phyloP scores from a whole-genome alignment of 1,139 yeast genomes.

The Diutina scorzettiae region DNA sequence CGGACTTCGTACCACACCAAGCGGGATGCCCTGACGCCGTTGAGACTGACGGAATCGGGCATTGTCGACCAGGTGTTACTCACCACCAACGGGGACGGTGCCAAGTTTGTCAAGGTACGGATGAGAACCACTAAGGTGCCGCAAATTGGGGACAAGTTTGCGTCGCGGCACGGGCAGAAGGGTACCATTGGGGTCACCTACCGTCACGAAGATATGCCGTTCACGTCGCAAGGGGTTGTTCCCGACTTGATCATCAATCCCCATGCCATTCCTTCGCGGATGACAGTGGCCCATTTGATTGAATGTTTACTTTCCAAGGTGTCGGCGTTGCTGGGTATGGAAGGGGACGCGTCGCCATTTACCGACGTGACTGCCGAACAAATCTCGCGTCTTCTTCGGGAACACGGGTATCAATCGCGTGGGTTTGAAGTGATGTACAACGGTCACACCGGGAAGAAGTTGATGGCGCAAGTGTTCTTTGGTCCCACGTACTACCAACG shows the following conservation, averaged over 20 bases:
- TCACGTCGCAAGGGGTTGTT: slow-evolving; percentile 89
- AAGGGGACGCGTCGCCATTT: slow-evolving; percentile 98
- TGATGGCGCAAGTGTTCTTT: slow-evolving; percentile 96
- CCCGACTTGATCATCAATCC: slow-evolving; percentile 97
- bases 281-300: slow-evolving; percentile 99
- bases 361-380: slow-evolving; percentile 98
- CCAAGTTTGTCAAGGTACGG: slow-evolving; percentile 93
- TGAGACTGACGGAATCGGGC: slow-evolving; percentile 95
- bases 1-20: slow-evolving; percentile 96
- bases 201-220: slow-evolving; percentile 98
- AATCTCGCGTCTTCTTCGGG: slow-evolving; percentile 78
- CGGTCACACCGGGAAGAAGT: slow-evolving; percentile 96
- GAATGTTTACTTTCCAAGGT: slow-evolving; percentile 95
- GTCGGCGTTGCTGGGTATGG: slow-evolving; percentile 87
- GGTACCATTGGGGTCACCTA: slow-evolving; percentile 99
- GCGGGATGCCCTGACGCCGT: slow-evolving; percentile 96
- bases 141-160: slow-evolving; percentile 98
- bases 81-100: slow-evolving; percentile 96
- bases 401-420: slow-evolving; percentile 94
- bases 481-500: slow-evolving; percentile 99
- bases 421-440: slow-evolving; percentile 98
- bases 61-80: slow-evolving; percentile 94
- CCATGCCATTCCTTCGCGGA: slow-evolving; percentile 99
- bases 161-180: slow-evolving; percentile 98
- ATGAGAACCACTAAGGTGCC: slow-evolving; percentile 98